phyloP scores from a whole-genome alignment of 208 protist species.

The Trypanosomatidae sp. region DNA sequence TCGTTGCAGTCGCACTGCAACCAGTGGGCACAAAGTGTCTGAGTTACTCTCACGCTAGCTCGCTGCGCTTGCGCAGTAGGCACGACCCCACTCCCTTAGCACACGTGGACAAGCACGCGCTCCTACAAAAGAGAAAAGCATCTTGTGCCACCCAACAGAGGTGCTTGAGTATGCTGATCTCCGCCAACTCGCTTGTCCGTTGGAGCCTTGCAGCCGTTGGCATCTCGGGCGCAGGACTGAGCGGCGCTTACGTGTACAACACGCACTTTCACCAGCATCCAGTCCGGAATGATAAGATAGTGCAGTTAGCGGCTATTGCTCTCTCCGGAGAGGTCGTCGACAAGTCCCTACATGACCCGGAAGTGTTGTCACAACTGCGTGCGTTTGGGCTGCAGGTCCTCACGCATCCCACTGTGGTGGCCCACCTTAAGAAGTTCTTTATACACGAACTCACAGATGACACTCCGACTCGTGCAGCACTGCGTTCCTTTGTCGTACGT shows the following conservation, averaged over 20 bases:
- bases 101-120: background rate
- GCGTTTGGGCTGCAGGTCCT: constrained; percentile 60
- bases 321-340: constrained; percentile 73
- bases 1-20: background rate
- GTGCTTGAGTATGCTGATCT: constrained; percentile 11
- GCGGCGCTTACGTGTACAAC: constrained; percentile 45
- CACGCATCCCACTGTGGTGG: constrained; percentile 43
- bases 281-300: constrained; percentile 49
- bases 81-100: background rate
- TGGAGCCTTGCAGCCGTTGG: constrained; percentile 44
- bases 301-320: constrained; percentile 71
- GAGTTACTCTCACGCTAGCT: background rate
- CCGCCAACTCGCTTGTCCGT: constrained; percentile 34
- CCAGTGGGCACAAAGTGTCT: background rate
- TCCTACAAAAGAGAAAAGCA: background rate
- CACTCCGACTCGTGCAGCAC: constrained; percentile 37
- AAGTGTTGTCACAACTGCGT: constrained; percentile 50
- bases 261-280: constrained; percentile 22
- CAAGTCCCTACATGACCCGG: constrained; percentile 49
- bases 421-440: constrained; percentile 57
- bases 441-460: constrained; percentile 58
- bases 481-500: constrained; percentile 69
- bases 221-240: constrained; percentile 40
- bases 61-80: background rate
- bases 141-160: background rate